Evolutionary conservation across 2,329 filamentous ascomycete genomes (phyloP), one percentile per base, ranked within the genome.

Genomic region (Trichoderma atrobrunneum): DNA sequence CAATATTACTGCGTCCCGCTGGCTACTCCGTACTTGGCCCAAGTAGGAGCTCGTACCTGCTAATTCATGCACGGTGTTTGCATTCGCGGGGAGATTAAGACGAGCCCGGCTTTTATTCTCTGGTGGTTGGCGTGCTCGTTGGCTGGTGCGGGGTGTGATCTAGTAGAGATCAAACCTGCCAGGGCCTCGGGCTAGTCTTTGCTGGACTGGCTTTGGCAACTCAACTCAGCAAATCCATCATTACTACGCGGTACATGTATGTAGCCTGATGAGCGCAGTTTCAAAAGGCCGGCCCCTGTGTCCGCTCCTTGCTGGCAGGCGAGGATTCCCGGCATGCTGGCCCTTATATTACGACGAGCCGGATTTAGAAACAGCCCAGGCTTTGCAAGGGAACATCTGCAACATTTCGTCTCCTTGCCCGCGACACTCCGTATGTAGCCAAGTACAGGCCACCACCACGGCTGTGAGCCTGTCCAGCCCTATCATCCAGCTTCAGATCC

Each of bases 351-450:
- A 21, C 43, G 43, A 48, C 43, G 7, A 8, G 43, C 43, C 43
- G 7, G 3, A 48, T 48, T 48, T 56, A 56, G 63, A 66, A 66
- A 56, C 63, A 39, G 30, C n/a, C 18, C 63, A 39, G 30, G 28
- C 18, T n/a, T 36, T 36, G 39, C 63, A 16, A 26, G 63, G 63
- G 63, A 66, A 56, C n/a, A 30, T 39, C 48, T 66, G 48, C 63
- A 66, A 66, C 63, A 66, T 66, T 54, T 56, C 21, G n/a, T n/a
- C 63, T 66, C 63, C 43, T 36, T 66, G 28, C 62, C 62, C 30
- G 62, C 43, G 18, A 32, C 26, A 54, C 14, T 16, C 43, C n/a
- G n/a, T 21, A 51, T 51, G n/a, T 51, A 51, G 10, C 43, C n/a
- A 24, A 51, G 43, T 21, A 51, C 43, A 21, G 43, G 43, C 43